These are phyloP conservation scores for Aureobasidium zeae DNA, from an alignment of 2,329 filamentous ascomycete genomes.

Conservation along the genomic window DNA sequence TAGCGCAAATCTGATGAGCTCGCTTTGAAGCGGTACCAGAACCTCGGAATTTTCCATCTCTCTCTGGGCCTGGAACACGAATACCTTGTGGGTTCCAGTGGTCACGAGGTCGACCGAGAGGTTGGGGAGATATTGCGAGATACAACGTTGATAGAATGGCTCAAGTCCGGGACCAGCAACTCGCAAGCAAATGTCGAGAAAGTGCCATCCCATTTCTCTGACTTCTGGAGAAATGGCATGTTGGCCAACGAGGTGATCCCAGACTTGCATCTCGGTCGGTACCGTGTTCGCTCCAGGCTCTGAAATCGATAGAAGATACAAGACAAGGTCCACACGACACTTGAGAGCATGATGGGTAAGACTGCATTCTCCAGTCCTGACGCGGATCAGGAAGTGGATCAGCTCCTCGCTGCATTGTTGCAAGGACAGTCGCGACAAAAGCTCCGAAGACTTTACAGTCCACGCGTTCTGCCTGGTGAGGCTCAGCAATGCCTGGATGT, in stretches of 20 bases:
- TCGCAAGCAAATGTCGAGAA: slow-evolving; percentile 45
- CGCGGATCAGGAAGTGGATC: slow-evolving; percentile 26
- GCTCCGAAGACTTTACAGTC: neutral
- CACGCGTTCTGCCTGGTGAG: neutral
- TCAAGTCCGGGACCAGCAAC: slow-evolving; percentile 20
- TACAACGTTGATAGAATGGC: slow-evolving; percentile 38
- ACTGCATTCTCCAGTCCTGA: slow-evolving; percentile 18
- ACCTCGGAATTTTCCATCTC: neutral
- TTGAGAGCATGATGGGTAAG: neutral
- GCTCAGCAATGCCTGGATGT: neutral
- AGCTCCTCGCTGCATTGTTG: slow-evolving; percentile 30
- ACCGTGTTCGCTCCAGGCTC: neutral
- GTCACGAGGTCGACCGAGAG: slow-evolving; percentile 53
- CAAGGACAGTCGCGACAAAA: neutral
- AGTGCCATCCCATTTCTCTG: slow-evolving; percentile 59
- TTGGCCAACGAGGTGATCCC: slow-evolving; percentile 63
- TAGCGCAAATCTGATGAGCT: slow-evolving; percentile 2
- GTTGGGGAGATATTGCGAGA: slow-evolving; percentile 47
- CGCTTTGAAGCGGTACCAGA: neutral
- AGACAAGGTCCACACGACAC: neutral
- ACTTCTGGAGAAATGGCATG: slow-evolving; percentile 51
- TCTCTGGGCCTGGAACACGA: neutral
- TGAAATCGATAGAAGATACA: neutral
- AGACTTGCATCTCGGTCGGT: slow-evolving; percentile 51
- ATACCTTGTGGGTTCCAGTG: slow-evolving; percentile 17